phyloP scores from a whole-genome alignment of 2,329 filamentous ascomycete species.

The Colletotrichum cuscutae region DNA sequence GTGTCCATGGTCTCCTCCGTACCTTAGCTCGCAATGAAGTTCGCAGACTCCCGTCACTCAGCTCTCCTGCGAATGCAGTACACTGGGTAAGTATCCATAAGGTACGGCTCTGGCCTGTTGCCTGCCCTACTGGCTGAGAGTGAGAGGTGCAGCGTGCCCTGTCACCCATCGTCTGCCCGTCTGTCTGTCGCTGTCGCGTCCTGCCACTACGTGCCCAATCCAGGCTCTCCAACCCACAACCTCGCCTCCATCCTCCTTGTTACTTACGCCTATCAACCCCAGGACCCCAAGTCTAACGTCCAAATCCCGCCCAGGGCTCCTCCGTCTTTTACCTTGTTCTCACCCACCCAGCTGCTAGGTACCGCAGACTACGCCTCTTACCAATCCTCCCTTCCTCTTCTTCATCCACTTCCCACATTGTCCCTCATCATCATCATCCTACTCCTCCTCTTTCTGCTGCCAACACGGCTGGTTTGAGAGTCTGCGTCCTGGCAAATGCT shows the following conservation, averaged over 20 bases:
- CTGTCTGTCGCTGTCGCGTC: conserved; percentile 2
- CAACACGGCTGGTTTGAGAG: conserved; percentile 19
- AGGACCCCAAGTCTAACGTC: conserved; percentile 35
- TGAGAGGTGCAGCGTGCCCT: too few species aligned
- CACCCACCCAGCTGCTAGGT: background rate
- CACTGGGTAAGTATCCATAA: too few species aligned
- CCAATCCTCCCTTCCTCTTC: conserved; percentile 25
- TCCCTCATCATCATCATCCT: background rate
- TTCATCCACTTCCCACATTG: conserved; percentile 1
- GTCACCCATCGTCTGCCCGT: background rate
- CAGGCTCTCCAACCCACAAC: conserved; percentile 29
- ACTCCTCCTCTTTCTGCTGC: conserved; percentile 9
- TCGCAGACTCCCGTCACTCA: too few species aligned
- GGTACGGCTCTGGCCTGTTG: too few species aligned
- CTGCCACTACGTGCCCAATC: conserved; percentile 18
- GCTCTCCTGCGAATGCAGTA: too few species aligned
- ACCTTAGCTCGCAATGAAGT: too few species aligned
- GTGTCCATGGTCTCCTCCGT: background rate
- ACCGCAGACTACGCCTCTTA: conserved; percentile 15
- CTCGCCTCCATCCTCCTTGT: conserved; percentile 27
- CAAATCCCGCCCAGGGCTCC: conserved; percentile 13
- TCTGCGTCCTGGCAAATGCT: conserved; percentile 32
- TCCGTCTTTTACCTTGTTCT: background rate
- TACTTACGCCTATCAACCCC: conserved; percentile 40
- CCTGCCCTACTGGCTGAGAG: too few species aligned